These are phyloP conservation scores for Penicillium concentricum DNA, from an alignment of 2,329 filamentous ascomycete genomes.

Conservation along the genomic window DNA sequence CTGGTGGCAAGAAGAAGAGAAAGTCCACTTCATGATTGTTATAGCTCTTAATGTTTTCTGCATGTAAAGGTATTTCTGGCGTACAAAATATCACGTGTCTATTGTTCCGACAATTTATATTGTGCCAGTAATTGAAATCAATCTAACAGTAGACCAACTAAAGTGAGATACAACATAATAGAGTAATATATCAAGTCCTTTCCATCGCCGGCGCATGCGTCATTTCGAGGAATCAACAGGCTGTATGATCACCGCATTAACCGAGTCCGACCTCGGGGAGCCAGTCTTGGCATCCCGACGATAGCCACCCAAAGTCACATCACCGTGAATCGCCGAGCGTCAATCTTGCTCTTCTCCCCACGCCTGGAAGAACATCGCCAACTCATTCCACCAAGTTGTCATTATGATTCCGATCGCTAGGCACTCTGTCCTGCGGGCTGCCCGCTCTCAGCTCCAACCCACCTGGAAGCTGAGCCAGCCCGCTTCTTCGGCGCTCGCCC, in stretches of 20 bases:
- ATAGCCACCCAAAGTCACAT: constrained; percentile 32
- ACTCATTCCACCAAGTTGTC: constrained; percentile 5
- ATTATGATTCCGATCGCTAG: constrained; percentile 38
- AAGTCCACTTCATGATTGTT: constrained; percentile 39
- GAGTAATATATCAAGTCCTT: background rate
- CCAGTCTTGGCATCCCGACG: constrained; percentile 36
- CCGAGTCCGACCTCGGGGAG: constrained; percentile 39
- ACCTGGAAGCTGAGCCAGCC: constrained; percentile 42
- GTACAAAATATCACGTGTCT: constrained; percentile 34
- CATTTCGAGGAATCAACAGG: constrained; percentile 6
- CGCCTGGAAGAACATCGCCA: constrained; percentile 12
- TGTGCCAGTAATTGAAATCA: background rate
- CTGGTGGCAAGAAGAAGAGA: constrained; percentile 39
- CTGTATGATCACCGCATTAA: constrained; percentile 28
- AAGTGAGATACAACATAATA: background rate
- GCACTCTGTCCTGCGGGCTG: constrained; percentile 43
- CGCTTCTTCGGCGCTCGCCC: constrained; percentile 58
- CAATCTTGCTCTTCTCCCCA: constrained; percentile 17
- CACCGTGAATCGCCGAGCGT: constrained; percentile 27
- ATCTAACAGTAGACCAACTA: background rate
- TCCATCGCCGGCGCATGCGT: background rate
- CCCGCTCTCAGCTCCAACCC: constrained; percentile 48
- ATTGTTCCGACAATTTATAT: constrained; percentile 17
- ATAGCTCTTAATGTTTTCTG: constrained; percentile 31
- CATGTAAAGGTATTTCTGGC: constrained; percentile 34